Base-by-base conservation (phyloP, 139 green algal species). In the Auxenochlorella pyrenoidosa region DNA sequence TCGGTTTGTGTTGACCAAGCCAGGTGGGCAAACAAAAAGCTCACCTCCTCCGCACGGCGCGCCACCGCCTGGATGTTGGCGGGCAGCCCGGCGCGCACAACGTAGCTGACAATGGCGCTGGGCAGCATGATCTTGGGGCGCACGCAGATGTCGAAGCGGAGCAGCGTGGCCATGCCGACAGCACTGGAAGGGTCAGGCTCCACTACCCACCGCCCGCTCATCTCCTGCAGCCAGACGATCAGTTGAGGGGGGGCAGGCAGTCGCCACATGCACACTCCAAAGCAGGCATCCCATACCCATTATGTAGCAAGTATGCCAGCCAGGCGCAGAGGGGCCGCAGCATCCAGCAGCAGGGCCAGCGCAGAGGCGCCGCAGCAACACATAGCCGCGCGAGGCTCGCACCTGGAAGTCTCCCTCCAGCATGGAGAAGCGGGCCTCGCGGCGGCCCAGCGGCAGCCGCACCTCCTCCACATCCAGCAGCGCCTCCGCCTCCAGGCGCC, bases 341-440 rank as follows among this genome's bases (percentile, higher is more conserved):
- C n/a, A n/a, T n/a, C n/a, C n/a, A n/a, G n/a, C n/a, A n/a, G n/a
- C n/a, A n/a, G n/a, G n/a, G n/a, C n/a, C n/a, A n/a, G n/a, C n/a
- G n/a, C n/a, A n/a, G n/a, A n/a, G n/a, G n/a, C n/a, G n/a, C n/a
- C n/a, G n/a, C n/a, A n/a, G n/a, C n/a, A n/a, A n/a, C n/a, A n/a
- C n/a, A n/a, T n/a, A n/a, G n/a, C n/a, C n/a, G 54, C 18, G 16
- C 16, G n/a, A 54, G 43, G 36, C 32, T 51, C 60, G 10, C 44
- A 89, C 89, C 89, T 93, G 72, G 43, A 95, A 93, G 79, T 95
- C 91, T 0, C 90, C 91, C 36, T 88, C 76, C 18, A 94, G 82
- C 65, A 90, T 72, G 71, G 21, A 44, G 63, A 95, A 95, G n/a
- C 78, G 82, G 16, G 90, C 75, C 82, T 93, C 88, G 21, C 84